Evolutionary conservation across 2,329 filamentous ascomycete species (phyloP).

Genomic region (Triangularia setosa): DNA sequence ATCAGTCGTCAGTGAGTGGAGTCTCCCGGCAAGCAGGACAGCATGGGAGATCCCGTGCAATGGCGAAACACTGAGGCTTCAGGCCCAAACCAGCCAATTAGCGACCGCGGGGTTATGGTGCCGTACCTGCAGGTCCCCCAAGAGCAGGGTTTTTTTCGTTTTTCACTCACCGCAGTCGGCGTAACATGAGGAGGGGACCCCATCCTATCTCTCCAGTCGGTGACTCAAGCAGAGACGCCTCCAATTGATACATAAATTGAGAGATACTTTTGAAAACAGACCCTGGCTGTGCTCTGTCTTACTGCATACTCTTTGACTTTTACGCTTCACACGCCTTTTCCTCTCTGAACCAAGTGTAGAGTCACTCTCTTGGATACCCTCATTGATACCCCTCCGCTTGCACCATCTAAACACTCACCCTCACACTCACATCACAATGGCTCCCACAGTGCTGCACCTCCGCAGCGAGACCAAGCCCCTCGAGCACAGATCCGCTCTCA

Average conservation of each 20-base stretch:
- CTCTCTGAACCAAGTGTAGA: too few relatives aligned
- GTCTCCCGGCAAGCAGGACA: background rate
- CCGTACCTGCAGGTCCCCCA: constrained; percentile 3
- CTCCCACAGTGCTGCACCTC: constrained; percentile 46
- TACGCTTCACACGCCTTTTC: background rate
- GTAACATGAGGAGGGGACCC: background rate
- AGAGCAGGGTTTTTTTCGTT: background rate
- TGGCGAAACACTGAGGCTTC: background rate
- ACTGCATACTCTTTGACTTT: background rate
- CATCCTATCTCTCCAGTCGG: constrained; percentile 1
- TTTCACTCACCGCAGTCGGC: constrained; percentile 15
- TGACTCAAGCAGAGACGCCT: constrained; percentile 17
- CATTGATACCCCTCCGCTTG: background rate
- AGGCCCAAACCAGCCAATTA: constrained; percentile 1
- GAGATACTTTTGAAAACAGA: background rate
- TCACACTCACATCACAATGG: constrained; percentile 24
- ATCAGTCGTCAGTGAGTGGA: background rate
- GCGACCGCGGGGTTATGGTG: background rate
- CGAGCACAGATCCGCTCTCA: constrained; percentile 52
- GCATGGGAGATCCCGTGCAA: constrained; percentile 1
- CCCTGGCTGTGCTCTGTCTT: background rate
- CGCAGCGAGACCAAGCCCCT: constrained; percentile 58
- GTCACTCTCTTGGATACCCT: background rate
- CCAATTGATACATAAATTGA: background rate
- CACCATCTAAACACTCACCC: background rate